Conservation (phyloP, 192 early-diverging fungal genomes). For the Podila minutissima region DNA sequence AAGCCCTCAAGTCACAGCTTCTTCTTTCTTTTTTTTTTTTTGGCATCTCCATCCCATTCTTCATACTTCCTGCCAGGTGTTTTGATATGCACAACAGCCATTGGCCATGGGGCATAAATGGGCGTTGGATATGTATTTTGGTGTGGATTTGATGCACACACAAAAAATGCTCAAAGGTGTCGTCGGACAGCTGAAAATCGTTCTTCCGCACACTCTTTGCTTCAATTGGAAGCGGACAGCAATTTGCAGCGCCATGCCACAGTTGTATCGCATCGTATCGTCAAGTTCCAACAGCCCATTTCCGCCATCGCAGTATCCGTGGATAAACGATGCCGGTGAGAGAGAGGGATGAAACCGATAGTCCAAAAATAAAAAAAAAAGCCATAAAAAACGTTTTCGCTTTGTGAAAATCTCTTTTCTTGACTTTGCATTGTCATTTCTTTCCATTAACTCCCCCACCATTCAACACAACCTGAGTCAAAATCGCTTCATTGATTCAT, state of each 20-base stretch:
- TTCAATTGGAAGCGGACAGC: not conserved
- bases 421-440: not conserved
- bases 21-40: not conserved
- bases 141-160: not conserved
- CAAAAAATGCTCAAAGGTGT: not conserved
- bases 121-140: not conserved
- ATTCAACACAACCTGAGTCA: too few species aligned
- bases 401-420: not conserved
- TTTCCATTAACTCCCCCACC: not conserved
- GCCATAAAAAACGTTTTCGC: not conserved
- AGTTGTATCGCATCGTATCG: too few species aligned
- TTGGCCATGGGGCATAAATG: not conserved
- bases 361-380: constrained; percentile 1
- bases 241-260: too few species aligned
- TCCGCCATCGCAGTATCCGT: too few species aligned
- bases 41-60: not conserved
- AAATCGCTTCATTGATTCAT: not conserved
- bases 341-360: too few species aligned
- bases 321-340: too few species aligned
- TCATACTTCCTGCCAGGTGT: too few species aligned
- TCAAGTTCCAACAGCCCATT: too few species aligned
- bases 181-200: constrained; percentile 9
- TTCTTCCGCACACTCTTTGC: constrained; percentile 6
- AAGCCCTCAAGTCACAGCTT: not conserved
- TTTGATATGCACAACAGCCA: too few species aligned